Conservation (phyloP, 805 yeast species). For the Saccharomycopsis sp. region DNA sequence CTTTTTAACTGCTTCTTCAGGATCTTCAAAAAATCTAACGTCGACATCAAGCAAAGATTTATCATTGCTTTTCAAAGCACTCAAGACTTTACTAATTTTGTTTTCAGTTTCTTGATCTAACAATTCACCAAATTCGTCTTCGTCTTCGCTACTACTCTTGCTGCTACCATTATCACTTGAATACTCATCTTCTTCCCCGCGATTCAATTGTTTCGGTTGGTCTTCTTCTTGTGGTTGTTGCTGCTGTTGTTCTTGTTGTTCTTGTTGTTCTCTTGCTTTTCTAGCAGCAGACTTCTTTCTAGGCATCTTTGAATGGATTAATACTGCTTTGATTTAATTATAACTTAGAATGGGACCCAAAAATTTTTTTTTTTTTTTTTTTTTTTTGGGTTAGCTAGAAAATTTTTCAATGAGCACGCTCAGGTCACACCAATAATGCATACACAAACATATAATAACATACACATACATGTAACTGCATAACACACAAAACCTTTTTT, state of each 20-base stretch:
- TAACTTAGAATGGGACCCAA: too few species aligned
- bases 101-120: constrained; percentile 79
- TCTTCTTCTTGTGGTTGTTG: constrained; percentile 22
- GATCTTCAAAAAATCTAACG: constrained; percentile 66
- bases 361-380: too few species aligned
- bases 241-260: constrained; percentile 22
- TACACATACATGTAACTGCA: too few species aligned
- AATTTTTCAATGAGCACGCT: too few species aligned
- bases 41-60: constrained; percentile 57
- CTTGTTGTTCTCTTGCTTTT: constrained; percentile 48
- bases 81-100: constrained; percentile 66
- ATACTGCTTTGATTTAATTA: too few species aligned
- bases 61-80: constrained; percentile 65
- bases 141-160: constrained; percentile 46
- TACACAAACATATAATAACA: too few species aligned
- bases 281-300: constrained; percentile 84
- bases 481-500: too few species aligned
- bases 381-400: too few species aligned
- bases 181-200: constrained; percentile 30
- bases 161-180: constrained; percentile 23
- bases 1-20: constrained; percentile 33
- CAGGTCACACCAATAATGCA: too few species aligned
- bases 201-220: not conserved
- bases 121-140: constrained; percentile 87
- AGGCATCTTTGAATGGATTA: too few species aligned